Evolutionary conservation across 495 filamentous ascomycete genomes (phyloP).

Genomic region (Penicillium coprophilum): DNA sequence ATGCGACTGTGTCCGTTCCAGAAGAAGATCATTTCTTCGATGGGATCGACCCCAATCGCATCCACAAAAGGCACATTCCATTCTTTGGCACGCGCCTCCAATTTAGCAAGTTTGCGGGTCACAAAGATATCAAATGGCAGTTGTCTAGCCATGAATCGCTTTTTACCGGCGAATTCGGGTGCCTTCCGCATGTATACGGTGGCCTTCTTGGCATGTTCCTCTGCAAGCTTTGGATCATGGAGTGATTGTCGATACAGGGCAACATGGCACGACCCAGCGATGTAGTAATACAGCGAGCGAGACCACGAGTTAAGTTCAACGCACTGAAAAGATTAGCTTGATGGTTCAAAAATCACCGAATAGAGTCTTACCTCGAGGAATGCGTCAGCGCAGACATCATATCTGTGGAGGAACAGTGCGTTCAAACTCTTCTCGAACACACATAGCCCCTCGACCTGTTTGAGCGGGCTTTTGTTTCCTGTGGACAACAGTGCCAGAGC

Average conservation of each 20-base stretch:
- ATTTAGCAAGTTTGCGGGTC: conserved; percentile 80
- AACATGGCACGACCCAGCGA: conserved; percentile 73
- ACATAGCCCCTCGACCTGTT: conserved; percentile 76
- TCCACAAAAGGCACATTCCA: conserved; percentile 72
- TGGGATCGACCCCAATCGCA: conserved; percentile 76
- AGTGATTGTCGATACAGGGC: conserved; percentile 69
- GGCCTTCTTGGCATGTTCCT: conserved; percentile 60
- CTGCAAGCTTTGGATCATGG: conserved; percentile 49
- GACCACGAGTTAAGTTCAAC: conserved; percentile 89
- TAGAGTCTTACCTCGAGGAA: conserved; percentile 59
- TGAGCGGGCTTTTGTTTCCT: conserved; percentile 68
- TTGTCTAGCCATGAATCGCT: conserved; percentile 83
- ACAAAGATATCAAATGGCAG: conserved; percentile 91
- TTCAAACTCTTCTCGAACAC: conserved; percentile 83
- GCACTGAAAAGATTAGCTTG: conserved; percentile 45
- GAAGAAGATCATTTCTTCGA: conserved; percentile 94
- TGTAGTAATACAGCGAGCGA: conserved; percentile 86
- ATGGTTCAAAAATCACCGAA: not conserved
- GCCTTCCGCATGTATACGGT: conserved; percentile 69
- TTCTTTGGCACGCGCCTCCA: conserved; percentile 75
- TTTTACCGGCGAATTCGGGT: conserved; percentile 75
- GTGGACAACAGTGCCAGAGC: conserved; percentile 63
- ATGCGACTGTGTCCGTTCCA: conserved; percentile 86
- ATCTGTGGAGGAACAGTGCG: conserved; percentile 75
- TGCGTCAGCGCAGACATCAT: conserved; percentile 64